These are phyloP conservation scores for Venturia effusa DNA, from an alignment of 2,329 filamentous ascomycete species.

Conservation along the genomic window DNA sequence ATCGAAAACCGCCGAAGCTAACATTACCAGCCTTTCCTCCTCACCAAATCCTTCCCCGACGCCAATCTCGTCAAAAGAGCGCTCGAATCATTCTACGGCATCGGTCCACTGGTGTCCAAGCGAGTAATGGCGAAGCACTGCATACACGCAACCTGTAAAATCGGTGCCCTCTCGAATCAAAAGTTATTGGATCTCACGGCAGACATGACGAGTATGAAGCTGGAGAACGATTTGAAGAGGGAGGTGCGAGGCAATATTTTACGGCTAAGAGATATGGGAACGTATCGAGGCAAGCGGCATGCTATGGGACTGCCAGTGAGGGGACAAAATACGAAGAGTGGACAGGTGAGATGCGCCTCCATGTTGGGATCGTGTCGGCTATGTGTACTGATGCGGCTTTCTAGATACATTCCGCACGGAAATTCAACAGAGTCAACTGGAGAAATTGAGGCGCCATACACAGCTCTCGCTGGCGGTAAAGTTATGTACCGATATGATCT, in stretches of 20 bases:
- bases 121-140: constrained; percentile 79
- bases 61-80: constrained; percentile 71
- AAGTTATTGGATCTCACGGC: constrained; percentile 74
- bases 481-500: background rate
- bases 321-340: constrained; percentile 67
- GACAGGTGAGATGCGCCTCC: background rate
- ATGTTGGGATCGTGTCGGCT: background rate
- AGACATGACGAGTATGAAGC: constrained; percentile 81
- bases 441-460: background rate
- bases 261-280: constrained; percentile 79
- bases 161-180: constrained; percentile 63
- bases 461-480: too few relatives aligned
- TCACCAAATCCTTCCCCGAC: constrained; percentile 80
- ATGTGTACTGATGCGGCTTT: background rate
- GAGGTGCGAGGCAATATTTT: constrained; percentile 75
- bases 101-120: constrained; percentile 58
- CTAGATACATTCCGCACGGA: constrained; percentile 1
- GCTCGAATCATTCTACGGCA: constrained; percentile 76
- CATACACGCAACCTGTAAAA: constrained; percentile 72
- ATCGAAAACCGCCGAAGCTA: constrained; percentile 6
- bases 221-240: constrained; percentile 78
- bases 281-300: constrained; percentile 79
- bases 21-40: constrained; percentile 57
- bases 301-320: constrained; percentile 86
- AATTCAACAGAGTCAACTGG: background rate